A percentile compares a stretch with the other conserved stretches of the same genome.
Conservation (phyloP, 176 grass and related monocot species). For the Leersia perrieri region DNA sequence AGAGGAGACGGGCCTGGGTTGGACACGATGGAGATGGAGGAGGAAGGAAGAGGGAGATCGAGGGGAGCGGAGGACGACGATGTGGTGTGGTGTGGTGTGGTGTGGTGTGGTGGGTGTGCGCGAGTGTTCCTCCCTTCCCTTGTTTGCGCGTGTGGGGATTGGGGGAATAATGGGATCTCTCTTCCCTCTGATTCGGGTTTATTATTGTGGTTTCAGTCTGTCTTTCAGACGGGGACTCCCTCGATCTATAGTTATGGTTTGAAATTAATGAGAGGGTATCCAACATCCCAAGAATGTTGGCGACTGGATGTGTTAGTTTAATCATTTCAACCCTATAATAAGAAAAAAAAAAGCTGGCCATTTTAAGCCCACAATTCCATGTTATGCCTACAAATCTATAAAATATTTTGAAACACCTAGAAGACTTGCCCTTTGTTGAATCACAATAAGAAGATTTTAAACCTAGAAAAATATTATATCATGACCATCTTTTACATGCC, state of each 20-base stretch:
- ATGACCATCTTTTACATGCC: too few species aligned
- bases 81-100: too few species aligned
- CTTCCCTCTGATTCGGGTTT: background rate
- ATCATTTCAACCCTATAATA: background rate
- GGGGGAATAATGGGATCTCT: background rate
- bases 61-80: background rate
- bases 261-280: background rate
- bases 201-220: too few species aligned
- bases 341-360: too few species aligned
- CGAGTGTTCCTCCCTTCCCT: background rate
- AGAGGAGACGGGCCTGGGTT: background rate
- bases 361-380: too few species aligned
- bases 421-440: too few species aligned
- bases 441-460: too few species aligned
- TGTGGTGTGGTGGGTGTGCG: conserved; percentile 8
- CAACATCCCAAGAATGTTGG: background rate
- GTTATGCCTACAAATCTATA: too few species aligned
- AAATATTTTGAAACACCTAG: too few species aligned
- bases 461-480: too few species aligned
- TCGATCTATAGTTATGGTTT: background rate
- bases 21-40: background rate
- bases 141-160: background rate
- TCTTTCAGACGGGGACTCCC: background rate
- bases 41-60: background rate
- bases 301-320: background rate